phyloP scores from a whole-genome alignment of 2,329 filamentous ascomycete species.

The Fusarium sterilihyphosum region DNA sequence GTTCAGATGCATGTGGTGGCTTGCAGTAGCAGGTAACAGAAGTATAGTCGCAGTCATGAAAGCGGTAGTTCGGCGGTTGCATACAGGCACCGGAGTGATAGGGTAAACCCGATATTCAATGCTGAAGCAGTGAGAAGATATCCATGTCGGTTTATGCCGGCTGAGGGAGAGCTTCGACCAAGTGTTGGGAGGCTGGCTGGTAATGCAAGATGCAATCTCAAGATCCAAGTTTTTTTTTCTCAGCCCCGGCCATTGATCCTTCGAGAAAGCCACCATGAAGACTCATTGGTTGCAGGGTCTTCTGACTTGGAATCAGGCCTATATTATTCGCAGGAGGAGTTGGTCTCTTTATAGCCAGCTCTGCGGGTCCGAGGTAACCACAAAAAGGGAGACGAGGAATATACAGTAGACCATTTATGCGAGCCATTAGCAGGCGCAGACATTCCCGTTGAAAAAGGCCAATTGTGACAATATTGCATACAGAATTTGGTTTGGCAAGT shows the following conservation, averaged over 20 bases:
- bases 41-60: constrained; percentile 1
- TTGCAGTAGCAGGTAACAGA: constrained; percentile 36
- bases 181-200: constrained; percentile 6
- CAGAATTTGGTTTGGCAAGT: constrained; percentile 1
- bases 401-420: constrained; percentile 20
- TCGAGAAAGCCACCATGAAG: background rate
- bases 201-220: constrained; percentile 28
- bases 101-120: constrained; percentile 11
- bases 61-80: constrained; percentile 12
- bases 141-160: constrained; percentile 24
- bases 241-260: background rate
- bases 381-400: constrained; percentile 6
- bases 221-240: constrained; percentile 27
- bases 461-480: background rate
- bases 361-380: constrained; percentile 36
- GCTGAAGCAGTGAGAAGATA: background rate
- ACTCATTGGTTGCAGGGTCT: background rate
- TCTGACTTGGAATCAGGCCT: background rate
- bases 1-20: constrained; percentile 27
- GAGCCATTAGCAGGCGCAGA: constrained; percentile 24
- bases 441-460: background rate
- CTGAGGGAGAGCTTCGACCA: constrained; percentile 17
- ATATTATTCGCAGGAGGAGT: constrained; percentile 11
- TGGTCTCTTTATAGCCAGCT: constrained; percentile 4
- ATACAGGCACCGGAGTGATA: constrained; percentile 17